phyloP scores from a whole-genome alignment of 2,329 filamentous ascomycete species.

The Cladophialophora chaetospira region DNA sequence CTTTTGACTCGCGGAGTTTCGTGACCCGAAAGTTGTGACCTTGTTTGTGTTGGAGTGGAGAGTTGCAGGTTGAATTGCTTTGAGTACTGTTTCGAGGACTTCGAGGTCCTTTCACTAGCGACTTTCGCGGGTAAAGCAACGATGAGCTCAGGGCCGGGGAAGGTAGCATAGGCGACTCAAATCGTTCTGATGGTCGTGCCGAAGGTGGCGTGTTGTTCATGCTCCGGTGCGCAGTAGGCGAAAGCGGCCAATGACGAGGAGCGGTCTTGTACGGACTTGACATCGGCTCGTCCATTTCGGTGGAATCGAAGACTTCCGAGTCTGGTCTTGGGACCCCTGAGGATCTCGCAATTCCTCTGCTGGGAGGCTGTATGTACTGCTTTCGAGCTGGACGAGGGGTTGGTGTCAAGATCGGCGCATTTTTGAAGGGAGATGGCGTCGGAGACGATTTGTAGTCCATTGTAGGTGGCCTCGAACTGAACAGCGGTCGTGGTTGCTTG shows the following conservation, averaged over 20 bases:
- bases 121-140: conserved; percentile 19
- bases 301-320: conserved; percentile 19
- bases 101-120: conserved; percentile 27
- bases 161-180: conserved; percentile 21
- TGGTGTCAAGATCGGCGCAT: conserved; percentile 20
- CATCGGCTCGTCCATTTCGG: background rate
- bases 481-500: background rate
- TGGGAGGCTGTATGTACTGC: too few relatives aligned
- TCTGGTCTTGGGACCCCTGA: conserved; percentile 22
- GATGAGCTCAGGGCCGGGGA: conserved; percentile 21
- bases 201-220: conserved; percentile 16
- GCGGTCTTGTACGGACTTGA: conserved; percentile 1
- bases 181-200: background rate
- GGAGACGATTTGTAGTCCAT: conserved; percentile 6
- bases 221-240: background rate
- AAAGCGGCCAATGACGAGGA: conserved; percentile 18
- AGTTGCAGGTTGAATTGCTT: conserved; percentile 23
- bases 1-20: conserved; percentile 16
- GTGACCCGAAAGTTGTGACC: conserved; percentile 5
- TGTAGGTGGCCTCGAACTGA: background rate
- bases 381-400: conserved; percentile 11
- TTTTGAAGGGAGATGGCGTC: conserved; percentile 21
- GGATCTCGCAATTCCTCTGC: background rate
- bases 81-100: conserved; percentile 29
- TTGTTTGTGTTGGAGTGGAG: conserved; percentile 28